Conservation (phyloP, 495 filamentous ascomycete species). For the Aspergillus funiculosus region DNA sequence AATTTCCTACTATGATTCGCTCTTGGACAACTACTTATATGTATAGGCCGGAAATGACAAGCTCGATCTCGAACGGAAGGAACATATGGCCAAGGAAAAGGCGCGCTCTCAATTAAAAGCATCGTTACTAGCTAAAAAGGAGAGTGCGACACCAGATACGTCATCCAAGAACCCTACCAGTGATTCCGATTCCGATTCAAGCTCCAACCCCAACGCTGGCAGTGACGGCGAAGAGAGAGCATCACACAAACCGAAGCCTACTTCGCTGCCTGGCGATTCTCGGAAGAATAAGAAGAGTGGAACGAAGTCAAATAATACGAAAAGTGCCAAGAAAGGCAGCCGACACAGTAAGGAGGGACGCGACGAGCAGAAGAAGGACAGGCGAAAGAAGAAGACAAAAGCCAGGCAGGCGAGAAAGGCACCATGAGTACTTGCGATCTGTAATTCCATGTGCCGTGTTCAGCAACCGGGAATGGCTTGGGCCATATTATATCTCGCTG, state of each 20-base stretch:
- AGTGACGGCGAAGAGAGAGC: constrained; percentile 21
- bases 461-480: too few relatives aligned
- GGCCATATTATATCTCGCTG: too few relatives aligned
- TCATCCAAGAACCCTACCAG: constrained; percentile 16
- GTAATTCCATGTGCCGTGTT: too few relatives aligned
- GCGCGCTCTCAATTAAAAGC: constrained; percentile 48
- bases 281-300: constrained; percentile 22
- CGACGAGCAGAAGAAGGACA: constrained; percentile 30
- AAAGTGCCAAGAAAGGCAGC: constrained; percentile 25
- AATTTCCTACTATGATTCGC: background rate
- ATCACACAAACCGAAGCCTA: constrained; percentile 1
- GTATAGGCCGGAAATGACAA: constrained; percentile 59
- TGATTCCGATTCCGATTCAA: constrained; percentile 25
- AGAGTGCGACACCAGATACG: constrained; percentile 13
- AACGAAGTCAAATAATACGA: constrained; percentile 15
- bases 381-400: constrained; percentile 33
- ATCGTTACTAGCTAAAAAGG: constrained; percentile 34
- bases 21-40: constrained; percentile 2
- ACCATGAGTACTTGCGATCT: too few relatives aligned
- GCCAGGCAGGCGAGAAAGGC: constrained; percentile 23
- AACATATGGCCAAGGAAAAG: constrained; percentile 48
- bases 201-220: constrained; percentile 19
- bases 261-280: constrained; percentile 1
- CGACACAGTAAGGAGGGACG: constrained; percentile 27
- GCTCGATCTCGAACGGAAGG: constrained; percentile 49